Conservation (phyloP, 2,329 filamentous ascomycete genomes). For the Exophiala calicioides region DNA sequence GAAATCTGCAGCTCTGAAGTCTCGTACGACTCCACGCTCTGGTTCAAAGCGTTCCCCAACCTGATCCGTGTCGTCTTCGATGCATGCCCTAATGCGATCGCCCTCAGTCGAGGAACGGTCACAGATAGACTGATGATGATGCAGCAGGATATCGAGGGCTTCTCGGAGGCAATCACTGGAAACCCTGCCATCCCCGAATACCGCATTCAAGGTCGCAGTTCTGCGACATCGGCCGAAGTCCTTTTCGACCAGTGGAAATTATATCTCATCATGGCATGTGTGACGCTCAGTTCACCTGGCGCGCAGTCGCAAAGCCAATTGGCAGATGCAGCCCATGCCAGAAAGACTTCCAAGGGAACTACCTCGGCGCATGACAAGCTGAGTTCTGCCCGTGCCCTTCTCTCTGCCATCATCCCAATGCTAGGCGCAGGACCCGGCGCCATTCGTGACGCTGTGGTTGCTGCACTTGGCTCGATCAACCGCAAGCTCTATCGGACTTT, state of each 20-base stretch:
- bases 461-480: conserved; percentile 92
- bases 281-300: conserved; percentile 83
- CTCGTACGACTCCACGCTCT: conserved; percentile 89
- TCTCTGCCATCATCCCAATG: conserved; percentile 87
- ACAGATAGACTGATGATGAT: conserved; percentile 91
- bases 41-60: conserved; percentile 98
- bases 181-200: conserved; percentile 41
- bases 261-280: conserved; percentile 95
- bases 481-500: conserved; percentile 88
- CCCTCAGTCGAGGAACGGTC: conserved; percentile 85
- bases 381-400: conserved; percentile 82
- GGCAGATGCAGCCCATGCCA: conserved; percentile 68
- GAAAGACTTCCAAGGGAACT: conserved; percentile 71
- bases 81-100: conserved; percentile 86
- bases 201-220: conserved; percentile 53
- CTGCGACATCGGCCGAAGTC: conserved; percentile 75
- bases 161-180: conserved; percentile 68
- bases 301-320: conserved; percentile 61
- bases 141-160: conserved; percentile 76
- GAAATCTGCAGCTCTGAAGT: conserved; percentile 95
- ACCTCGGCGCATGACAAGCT: conserved; percentile 67
- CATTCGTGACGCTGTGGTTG: conserved; percentile 85
- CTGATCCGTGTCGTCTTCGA: conserved; percentile 88
- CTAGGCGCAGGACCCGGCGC: conserved; percentile 76
- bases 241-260: conserved; percentile 97